Evolutionary conservation across 495 filamentous ascomycete species (phyloP).

Genomic region (Tetracladium marchalianum): DNA sequence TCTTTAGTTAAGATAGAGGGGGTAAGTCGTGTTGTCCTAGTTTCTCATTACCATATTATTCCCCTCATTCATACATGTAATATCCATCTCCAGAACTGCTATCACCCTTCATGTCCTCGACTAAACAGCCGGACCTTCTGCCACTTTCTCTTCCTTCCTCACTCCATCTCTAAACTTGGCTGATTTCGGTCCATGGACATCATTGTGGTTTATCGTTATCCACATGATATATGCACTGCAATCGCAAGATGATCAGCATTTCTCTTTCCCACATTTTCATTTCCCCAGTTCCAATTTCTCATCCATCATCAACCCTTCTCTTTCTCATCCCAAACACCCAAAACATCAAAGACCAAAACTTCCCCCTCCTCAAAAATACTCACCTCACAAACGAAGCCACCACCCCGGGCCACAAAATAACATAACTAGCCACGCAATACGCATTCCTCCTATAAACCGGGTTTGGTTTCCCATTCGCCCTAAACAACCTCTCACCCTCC

Average conservation of each 20-base stretch:
- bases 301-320: too few relatives aligned
- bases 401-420: conserved; percentile 8
- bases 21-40: too few relatives aligned
- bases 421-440: conserved; percentile 15
- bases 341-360: conserved; percentile 31
- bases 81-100: too few relatives aligned
- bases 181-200: conserved; percentile 19
- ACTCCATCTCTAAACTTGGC: conserved; percentile 2
- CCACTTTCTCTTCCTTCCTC: conserved; percentile 4
- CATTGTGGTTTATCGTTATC: conserved; percentile 22
- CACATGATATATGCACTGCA: conserved; percentile 22
- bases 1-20: too few relatives aligned
- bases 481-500: conserved; percentile 16
- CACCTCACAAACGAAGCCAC: conserved; percentile 24
- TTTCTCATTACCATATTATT: too few relatives aligned
- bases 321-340: conserved; percentile 28
- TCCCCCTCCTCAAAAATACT: too few relatives aligned
- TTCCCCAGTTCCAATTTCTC: too few relatives aligned
- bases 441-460: conserved; percentile 17
- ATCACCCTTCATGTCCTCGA: too few relatives aligned
- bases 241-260: conserved; percentile 3
- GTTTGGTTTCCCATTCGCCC: conserved; percentile 22
- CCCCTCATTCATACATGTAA: too few relatives aligned
- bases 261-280: neutral
- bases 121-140: too few relatives aligned